Evolutionary conservation across 441 rosid genomes (phyloP).

Genomic region (Metrosideros polymorpha): DNA sequence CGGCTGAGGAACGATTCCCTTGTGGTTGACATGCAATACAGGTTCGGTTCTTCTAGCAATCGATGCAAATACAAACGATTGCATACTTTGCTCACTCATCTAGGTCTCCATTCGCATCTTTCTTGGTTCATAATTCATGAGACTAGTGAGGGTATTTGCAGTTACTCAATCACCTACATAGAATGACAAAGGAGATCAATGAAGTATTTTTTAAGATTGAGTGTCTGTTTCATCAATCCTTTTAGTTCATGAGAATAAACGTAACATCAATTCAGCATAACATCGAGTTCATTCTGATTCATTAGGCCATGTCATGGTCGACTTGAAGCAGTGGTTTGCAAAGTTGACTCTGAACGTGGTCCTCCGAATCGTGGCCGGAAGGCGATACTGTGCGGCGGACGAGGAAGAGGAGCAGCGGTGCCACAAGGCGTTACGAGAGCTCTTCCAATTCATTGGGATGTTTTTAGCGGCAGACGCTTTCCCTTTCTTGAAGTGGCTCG

Average conservation of each 20-base stretch:
- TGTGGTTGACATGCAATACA: neutral
- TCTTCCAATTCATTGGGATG: slow-evolving; percentile 14
- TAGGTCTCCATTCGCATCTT: neutral
- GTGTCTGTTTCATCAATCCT: neutral
- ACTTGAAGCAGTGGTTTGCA: slow-evolving; percentile 27
- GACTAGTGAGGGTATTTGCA: neutral
- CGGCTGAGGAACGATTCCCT: neutral
- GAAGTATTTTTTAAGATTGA: neutral
- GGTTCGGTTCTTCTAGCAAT: neutral
- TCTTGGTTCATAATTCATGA: neutral
- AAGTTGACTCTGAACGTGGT: slow-evolving; percentile 27
- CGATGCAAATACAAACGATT: neutral
- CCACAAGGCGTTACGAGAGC: slow-evolving; percentile 20
- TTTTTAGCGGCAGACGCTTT: slow-evolving; percentile 31
- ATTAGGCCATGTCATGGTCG: slow-evolving; percentile 9
- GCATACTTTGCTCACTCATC: neutral
- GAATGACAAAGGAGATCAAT: neutral
- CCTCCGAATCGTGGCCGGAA: slow-evolving; percentile 30
- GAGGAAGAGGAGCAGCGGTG: slow-evolving; percentile 11
- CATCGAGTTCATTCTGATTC: neutral
- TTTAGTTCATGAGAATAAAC: neutral
- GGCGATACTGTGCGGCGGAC: slow-evolving; percentile 7
- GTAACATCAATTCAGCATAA: neutral
- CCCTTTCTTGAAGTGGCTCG: slow-evolving; percentile 38
- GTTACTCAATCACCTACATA: neutral